Percentiles rank a stretch among this genome's conserved stretches.
These are phyloP conservation scores for Astrothelium macrocarpum DNA, from an alignment of 495 filamentous ascomycete species.

Conservation along the genomic window DNA sequence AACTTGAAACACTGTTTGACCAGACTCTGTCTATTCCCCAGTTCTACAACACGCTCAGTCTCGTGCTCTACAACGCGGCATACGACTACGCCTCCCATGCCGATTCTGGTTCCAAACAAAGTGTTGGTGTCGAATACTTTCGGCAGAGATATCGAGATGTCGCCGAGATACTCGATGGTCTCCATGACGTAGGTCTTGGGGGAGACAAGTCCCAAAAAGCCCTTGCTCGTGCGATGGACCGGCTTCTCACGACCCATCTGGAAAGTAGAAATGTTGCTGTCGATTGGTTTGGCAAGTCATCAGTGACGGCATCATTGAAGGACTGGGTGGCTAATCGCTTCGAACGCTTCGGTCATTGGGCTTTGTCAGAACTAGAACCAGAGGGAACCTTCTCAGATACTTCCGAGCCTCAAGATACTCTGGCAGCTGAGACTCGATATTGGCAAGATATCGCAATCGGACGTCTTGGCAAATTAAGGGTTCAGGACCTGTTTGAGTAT, in stretches of 20 bases:
- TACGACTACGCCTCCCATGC: slow-evolving; percentile 3
- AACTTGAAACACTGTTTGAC: slow-evolving; percentile 22
- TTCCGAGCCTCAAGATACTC: background rate
- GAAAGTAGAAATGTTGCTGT: slow-evolving; percentile 44
- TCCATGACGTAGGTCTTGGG: slow-evolving; percentile 64
- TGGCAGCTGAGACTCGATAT: slow-evolving; percentile 25
- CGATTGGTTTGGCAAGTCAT: slow-evolving; percentile 49
- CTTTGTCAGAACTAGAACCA: slow-evolving; percentile 37
- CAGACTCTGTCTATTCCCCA: slow-evolving; percentile 22
- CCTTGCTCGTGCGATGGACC: slow-evolving; percentile 46
- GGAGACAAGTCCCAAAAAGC: slow-evolving; percentile 64
- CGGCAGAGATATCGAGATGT: background rate
- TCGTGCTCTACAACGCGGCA: slow-evolving; percentile 22
- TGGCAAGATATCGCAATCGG: slow-evolving; percentile 76
- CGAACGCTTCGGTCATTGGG: slow-evolving; percentile 52
- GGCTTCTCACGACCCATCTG: slow-evolving; percentile 46
- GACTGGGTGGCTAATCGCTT: slow-evolving; percentile 68
- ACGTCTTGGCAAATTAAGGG: slow-evolving; percentile 68
- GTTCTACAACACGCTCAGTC: slow-evolving; percentile 23
- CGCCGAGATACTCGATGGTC: slow-evolving; percentile 21
- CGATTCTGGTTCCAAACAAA: background rate
- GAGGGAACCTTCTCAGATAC: slow-evolving; percentile 14
- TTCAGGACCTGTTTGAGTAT: slow-evolving; percentile 78
- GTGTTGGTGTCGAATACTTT: slow-evolving; percentile 6
- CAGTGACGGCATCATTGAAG: slow-evolving; percentile 46